Base-by-base conservation (phyloP, 192 early-diverging fungal species). In the Entomortierella chlamydospora region DNA sequence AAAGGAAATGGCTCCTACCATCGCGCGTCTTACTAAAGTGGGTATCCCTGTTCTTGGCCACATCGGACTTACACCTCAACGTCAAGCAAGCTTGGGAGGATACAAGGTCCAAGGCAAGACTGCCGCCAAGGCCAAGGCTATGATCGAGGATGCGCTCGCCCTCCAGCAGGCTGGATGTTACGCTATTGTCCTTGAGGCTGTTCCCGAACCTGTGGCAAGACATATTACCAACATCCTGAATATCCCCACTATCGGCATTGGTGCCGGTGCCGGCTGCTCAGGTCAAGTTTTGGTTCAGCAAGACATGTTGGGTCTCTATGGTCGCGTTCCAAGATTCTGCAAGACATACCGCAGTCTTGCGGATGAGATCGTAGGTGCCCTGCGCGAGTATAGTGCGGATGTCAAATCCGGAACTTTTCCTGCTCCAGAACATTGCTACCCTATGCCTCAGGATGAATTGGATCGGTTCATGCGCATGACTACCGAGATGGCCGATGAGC, bases 241-340 rank as follows among this genome's bases (percentile, higher is more conserved):
- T 3, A 89, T 98, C 41, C 97, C 97, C 10, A 99, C 97, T 11
- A 98, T 99, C 66, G 98, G 98, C 15, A 99, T 99, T 73, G 98
- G 98, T 47, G 96, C 98, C 9, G 97, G 97, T 10, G 62, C 87
- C 17, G 82, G 88, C 0, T 93, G 92, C 15, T 96, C 94, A 22
- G 98, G 98, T 20, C 98, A 99, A 81, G 97, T 98, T 37, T 83
- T 99, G 47, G 97, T 99, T 25, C 86, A 91, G 61, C 86, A 93
- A 69, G 98, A 99, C 72, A 93, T 93, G 86, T 69, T 98, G 25
- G 97, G 98, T 20, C 83, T 95, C 41, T 99, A 95, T 85, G 97
- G 97, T 73, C 88, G 91, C 18, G 95, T 98, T 57, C 84, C 91
- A 61, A 93, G 93, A 23, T 99, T 99, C 87, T 95, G 93, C 74